Evolutionary conservation across 305 asterid genomes (phyloP), one percentile per base, ranked within the genome.

Genomic region (Plantago lanceolata): DNA sequence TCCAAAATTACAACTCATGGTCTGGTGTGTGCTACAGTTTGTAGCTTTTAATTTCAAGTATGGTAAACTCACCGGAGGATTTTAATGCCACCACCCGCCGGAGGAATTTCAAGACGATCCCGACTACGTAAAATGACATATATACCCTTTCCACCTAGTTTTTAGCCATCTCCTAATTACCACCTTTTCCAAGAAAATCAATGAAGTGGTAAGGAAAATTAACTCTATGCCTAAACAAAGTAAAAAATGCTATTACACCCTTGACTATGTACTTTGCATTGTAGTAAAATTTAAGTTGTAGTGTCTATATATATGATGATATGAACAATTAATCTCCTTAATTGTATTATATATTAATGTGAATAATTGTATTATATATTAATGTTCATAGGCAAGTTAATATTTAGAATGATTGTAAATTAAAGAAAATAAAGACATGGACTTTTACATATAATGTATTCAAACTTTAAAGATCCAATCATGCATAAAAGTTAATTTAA

Each of bases 41-140:
- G 45, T 53, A 59, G 69, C 76, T 68, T 66, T 67, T 59, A 70
- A 63, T 73, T 37, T 61, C 47, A 55, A 44, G 57, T 74, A 48
- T 64, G 70, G 78, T 51, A 69, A 71, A 72, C 8, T 72, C 73
- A 65, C 69, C 76, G 72, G 74, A 72, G 52, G 21, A 31, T 58
- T 19, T 73, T 68, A 71, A 60, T 73, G 74, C 67, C 63, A 29
- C 72, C 76, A 31, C 37, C 37, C 57, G 69, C 77, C 73, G 74
- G 80, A 64, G 56, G 48, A 57, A 64, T 15, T 49, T 51, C 44
- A 48, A 68, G 18, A 54, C 51, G 49, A 14, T 2, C 7, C 8
- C 5, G 40, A 2, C 45, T 29, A 26, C 2, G 31, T 40, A 61
- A 24, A 56, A 26, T 66, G 51, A 63, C 64, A 21, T 15, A 17